These are phyloP conservation scores for Knoxdaviesia capensis DNA, from an alignment of 2,329 filamentous ascomycete species.

Conservation along the genomic window DNA sequence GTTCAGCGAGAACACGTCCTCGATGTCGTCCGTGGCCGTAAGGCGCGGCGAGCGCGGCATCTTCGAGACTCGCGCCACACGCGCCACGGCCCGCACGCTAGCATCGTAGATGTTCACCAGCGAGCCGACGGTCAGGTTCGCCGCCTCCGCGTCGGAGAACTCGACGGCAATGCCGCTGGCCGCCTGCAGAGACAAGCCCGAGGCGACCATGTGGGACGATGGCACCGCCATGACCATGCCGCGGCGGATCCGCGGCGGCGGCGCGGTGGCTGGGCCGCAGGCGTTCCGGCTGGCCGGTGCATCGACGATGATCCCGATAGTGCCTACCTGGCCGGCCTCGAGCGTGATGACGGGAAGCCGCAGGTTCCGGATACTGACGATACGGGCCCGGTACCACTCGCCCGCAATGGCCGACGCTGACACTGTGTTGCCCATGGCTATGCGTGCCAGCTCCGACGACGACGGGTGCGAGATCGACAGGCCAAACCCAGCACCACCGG, in stretches of 20 bases:
- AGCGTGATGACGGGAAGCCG: constrained; percentile 63
- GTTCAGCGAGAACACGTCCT: constrained; percentile 38
- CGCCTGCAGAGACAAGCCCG: constrained; percentile 37
- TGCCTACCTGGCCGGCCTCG: constrained; percentile 68
- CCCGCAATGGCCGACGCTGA: constrained; percentile 31
- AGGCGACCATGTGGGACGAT: constrained; percentile 34
- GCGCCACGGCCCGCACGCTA: constrained; percentile 66
- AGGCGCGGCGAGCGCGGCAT: constrained; percentile 5
- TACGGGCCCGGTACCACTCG: constrained; percentile 62
- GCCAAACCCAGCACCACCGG: neutral
- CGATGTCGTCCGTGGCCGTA: constrained; percentile 18
- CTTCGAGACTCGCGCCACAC: constrained; percentile 37
- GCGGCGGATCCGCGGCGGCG: constrained; percentile 36
- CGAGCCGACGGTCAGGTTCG: constrained; percentile 42
- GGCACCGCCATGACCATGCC: constrained; percentile 65
- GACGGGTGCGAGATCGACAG: constrained; percentile 31
- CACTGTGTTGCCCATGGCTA: constrained; percentile 30
- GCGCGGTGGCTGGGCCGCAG: constrained; percentile 6
- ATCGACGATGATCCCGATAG: constrained; percentile 57
- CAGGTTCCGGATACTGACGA: constrained; percentile 76
- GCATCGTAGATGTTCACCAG: constrained; percentile 71
- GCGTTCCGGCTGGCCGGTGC: constrained; percentile 12
- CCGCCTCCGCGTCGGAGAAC: constrained; percentile 44
- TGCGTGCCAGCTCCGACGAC: constrained; percentile 29
- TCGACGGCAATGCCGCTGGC: constrained; percentile 50